Evolutionary conservation across 2,329 filamentous ascomycete genomes (phyloP), one percentile per base, ranked within the genome.

Genomic region (Hymenoscyphus fructigenus): DNA sequence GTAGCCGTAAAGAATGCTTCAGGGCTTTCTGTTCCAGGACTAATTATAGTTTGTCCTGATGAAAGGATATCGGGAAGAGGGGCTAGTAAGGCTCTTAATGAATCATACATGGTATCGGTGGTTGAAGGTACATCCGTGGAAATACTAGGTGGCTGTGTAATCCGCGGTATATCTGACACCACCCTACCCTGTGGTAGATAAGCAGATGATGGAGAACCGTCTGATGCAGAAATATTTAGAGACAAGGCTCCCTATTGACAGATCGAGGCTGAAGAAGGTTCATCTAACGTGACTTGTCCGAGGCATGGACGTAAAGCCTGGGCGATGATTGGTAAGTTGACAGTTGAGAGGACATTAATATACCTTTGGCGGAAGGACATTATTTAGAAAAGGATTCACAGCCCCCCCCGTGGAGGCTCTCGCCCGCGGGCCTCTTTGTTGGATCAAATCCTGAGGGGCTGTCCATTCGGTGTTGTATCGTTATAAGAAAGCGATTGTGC

Each of bases 11-110:
- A 61, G 59, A 53, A 53, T 53, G 28, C 59, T 61, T 32, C 26
- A 61, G 59, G 59, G 59, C 41, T 61, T 61, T 61, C 59, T 61
- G 26, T 55, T 36, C 38, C 29, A 55, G 59, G 41, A 34, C 26
- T 55, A 20, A n/a, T n/a, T n/a, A n/a, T n/a, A n/a, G 2, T 61
- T 61, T 61, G 26, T 41, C 59, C 28, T 55, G 44, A 61, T 32
- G 26, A 28, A 61, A 61, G 59, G 59, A 61, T 55, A 61, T 61
- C 41, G 41, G 59, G 2, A 55, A n/a, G 44, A 61, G 3, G 44
- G 23, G 55, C 26, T 53, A 61, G 44, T 55, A n/a, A n/a, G n/a
- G n/a, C n/a, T n/a, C n/a, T n/a, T n/a, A n/a, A n/a, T n/a, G n/a
- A n/a, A n/a, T n/a, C n/a, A n/a, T n/a, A n/a, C n/a, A n/a, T n/a